Percentiles rank a stretch among this genome's conserved stretches.
Conservation (phyloP, 805 yeast genomes). For the Saturnispora zaruensis region DNA sequence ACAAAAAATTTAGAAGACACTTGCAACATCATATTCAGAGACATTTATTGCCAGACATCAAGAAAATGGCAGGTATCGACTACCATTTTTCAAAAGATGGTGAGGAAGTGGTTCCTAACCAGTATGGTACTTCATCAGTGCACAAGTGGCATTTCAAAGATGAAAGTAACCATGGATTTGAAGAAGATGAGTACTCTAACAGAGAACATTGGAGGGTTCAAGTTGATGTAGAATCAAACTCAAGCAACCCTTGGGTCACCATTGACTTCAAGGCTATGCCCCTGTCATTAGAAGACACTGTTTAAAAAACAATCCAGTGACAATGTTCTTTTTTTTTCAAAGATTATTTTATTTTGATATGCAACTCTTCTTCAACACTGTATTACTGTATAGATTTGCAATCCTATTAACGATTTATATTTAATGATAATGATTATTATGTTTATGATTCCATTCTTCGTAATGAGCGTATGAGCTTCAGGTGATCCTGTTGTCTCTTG, state of each 20-base stretch:
- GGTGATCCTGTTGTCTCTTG: not conserved
- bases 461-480: not conserved
- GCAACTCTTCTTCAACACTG: not conserved
- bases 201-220: slow-evolving; percentile 58
- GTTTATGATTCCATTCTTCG: not conserved
- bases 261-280: slow-evolving; percentile 40
- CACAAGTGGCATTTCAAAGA: slow-evolving; percentile 61
- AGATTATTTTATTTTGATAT: not conserved
- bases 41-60: slow-evolving; percentile 61
- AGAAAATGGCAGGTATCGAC: slow-evolving; percentile 48
- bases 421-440: not conserved
- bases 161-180: slow-evolving; percentile 46
- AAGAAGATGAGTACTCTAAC: slow-evolving; percentile 34
- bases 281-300: not conserved
- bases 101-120: slow-evolving; percentile 39
- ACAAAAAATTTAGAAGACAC: slow-evolving; percentile 63
- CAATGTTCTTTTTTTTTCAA: not conserved
- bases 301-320: not conserved
- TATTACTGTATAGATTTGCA: not conserved
- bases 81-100: slow-evolving; percentile 34
- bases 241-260: slow-evolving; percentile 56
- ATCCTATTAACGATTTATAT: not conserved
- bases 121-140: slow-evolving; percentile 34
- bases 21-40: slow-evolving; percentile 68
- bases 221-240: slow-evolving; percentile 57